A percentile compares a stretch with the other conserved stretches of the same genome.
Conservation (phyloP, 495 filamentous ascomycete genomes). For the Penicillium paradoxum region DNA sequence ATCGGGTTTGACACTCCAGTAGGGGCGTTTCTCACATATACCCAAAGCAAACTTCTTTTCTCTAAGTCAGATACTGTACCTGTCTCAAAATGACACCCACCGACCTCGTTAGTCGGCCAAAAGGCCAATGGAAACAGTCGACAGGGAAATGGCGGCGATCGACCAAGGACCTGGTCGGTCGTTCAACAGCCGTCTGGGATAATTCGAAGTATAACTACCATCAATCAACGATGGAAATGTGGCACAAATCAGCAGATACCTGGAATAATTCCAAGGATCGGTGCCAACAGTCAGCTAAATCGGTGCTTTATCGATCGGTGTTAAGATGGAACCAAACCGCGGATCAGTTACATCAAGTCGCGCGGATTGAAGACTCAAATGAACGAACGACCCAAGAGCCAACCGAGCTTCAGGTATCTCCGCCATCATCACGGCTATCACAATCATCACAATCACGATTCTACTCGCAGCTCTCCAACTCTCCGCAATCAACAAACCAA, state of each 20-base stretch:
- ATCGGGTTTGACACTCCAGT: background rate
- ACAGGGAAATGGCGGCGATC: background rate
- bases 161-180: background rate
- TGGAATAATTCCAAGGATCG: background rate
- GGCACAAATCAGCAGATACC: background rate
- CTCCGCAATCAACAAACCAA: background rate
- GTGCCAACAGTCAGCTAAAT: background rate
- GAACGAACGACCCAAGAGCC: background rate
- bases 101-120: background rate
- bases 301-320: background rate
- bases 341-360: background rate
- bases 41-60: background rate
- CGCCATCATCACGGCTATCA: background rate
- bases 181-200: background rate
- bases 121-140: background rate
- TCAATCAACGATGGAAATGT: background rate
- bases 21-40: background rate
- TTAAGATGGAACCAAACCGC: conserved; percentile 1
- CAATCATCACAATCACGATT: background rate
- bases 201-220: conserved; percentile 1
- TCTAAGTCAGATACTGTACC: background rate
- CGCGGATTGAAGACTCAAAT: background rate
- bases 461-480: background rate
- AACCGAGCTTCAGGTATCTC: no score
- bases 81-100: background rate